A percentile compares a stretch with the other conserved stretches of the same genome.
These are phyloP conservation scores for Tolypocladium tundrense DNA, from an alignment of 2,329 filamentous ascomycete genomes.

Conservation along the genomic window DNA sequence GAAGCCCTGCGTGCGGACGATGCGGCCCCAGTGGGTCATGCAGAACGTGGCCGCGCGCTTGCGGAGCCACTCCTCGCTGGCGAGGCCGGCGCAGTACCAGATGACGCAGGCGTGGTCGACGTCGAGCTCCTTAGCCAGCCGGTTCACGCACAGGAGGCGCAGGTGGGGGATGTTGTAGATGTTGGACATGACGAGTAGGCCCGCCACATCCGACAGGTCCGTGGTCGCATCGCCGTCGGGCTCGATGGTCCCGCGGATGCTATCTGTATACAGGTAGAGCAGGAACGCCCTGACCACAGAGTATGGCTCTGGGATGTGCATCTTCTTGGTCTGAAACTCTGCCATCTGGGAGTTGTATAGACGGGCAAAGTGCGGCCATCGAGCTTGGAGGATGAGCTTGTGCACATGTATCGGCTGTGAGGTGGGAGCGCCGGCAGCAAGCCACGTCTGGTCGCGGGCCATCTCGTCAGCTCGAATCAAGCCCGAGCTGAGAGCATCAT, in stretches of 20 bases:
- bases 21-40: conserved; percentile 86
- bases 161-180: conserved; percentile 96
- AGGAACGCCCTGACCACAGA: conserved; percentile 88
- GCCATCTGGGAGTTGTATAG: conserved; percentile 92
- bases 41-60: conserved; percentile 81
- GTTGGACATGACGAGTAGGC: conserved; percentile 93
- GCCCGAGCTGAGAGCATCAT: conserved; percentile 47
- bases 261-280: conserved; percentile 94
- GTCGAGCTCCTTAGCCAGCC: conserved; percentile 82
- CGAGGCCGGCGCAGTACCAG: conserved; percentile 87
- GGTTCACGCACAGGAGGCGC: conserved; percentile 80
- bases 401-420: conserved; percentile 89
- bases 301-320: conserved; percentile 97
- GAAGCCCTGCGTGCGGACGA: conserved; percentile 85
- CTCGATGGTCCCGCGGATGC: conserved; percentile 51
- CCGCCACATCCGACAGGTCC: conserved; percentile 76
- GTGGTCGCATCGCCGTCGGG: conserved; percentile 61
- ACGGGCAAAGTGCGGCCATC: conserved; percentile 93
- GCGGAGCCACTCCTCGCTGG: conserved; percentile 88
- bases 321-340: conserved; percentile 91
- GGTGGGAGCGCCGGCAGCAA: conserved; percentile 51
- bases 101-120: conserved; percentile 91
- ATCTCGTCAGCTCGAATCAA: conserved; percentile 34
- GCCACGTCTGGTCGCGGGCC: conserved; percentile 41
- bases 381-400: conserved; percentile 83